Evolutionary conservation across 192 early-diverging fungal genomes (phyloP).

Genomic region (Funneliformis geosporum): DNA sequence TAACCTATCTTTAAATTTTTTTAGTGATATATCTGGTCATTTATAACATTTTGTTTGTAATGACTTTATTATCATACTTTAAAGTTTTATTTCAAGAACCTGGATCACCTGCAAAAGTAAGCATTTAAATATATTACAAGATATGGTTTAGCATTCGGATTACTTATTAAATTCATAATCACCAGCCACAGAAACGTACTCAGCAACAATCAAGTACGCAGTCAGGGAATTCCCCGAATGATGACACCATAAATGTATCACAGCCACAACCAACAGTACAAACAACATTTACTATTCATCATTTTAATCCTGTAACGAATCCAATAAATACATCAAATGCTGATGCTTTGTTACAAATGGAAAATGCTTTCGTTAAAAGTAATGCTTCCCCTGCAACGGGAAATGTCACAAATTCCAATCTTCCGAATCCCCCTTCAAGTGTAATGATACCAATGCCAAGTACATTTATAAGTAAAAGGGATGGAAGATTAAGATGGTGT

Average conservation of each 20-base stretch:
- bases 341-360: constrained; percentile 19
- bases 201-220: background rate
- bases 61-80: constrained; percentile 48
- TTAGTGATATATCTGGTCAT: constrained; percentile 43
- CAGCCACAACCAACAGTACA: background rate
- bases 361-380: constrained; percentile 13
- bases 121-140: background rate
- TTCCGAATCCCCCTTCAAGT: background rate
- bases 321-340: constrained; percentile 15
- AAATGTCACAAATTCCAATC: background rate
- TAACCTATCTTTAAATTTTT: background rate
- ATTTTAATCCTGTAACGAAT: constrained; percentile 10
- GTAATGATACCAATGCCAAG: constrained; percentile 26
- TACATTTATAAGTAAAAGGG: constrained; percentile 25
- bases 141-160: background rate
- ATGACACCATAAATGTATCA: background rate
- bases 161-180: background rate
- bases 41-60: constrained; percentile 35
- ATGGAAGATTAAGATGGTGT: constrained; percentile 39
- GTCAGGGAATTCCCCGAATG: background rate
- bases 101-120: constrained; percentile 50
- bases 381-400: background rate
- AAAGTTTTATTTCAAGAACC: constrained; percentile 44
- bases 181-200: background rate
- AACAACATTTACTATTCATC: constrained; percentile 5